These are phyloP conservation scores for Rhizopus microsporus DNA, from an alignment of 371 early-diverging fungal species.

Conservation along the genomic window DNA sequence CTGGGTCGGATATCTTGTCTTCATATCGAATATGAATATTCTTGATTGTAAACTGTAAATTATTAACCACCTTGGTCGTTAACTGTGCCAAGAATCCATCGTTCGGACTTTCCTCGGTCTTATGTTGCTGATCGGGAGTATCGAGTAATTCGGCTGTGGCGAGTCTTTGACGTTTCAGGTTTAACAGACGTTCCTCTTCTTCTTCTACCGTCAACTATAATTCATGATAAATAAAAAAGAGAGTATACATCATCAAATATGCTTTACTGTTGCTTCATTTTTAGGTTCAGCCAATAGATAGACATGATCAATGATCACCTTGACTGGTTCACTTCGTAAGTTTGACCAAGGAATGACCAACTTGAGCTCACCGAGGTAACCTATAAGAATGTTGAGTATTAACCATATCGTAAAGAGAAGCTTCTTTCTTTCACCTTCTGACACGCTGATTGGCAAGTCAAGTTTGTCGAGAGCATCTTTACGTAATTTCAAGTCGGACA, in stretches of 20 bases:
- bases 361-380: slow-evolving; percentile 80
- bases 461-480: slow-evolving; percentile 83
- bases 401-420: not conserved
- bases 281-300: slow-evolving; percentile 76
- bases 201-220: slow-evolving; percentile 58
- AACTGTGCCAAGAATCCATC: slow-evolving; percentile 69
- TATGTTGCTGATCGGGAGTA: slow-evolving; percentile 46
- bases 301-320: slow-evolving; percentile 75
- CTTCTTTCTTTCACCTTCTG: slow-evolving; percentile 60
- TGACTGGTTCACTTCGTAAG: slow-evolving; percentile 82
- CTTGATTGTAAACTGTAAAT: slow-evolving; percentile 83
- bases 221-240: not conserved
- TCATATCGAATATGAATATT: slow-evolving; percentile 89
- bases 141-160: slow-evolving; percentile 76
- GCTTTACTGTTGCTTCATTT: slow-evolving; percentile 49
- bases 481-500: slow-evolving; percentile 74
- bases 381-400: slow-evolving; percentile 25
- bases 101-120: slow-evolving; percentile 51
- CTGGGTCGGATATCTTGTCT: slow-evolving; percentile 68
- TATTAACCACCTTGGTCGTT: slow-evolving; percentile 83
- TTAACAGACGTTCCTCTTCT: slow-evolving; percentile 81
- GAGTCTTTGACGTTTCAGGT: slow-evolving; percentile 80
- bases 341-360: slow-evolving; percentile 89
- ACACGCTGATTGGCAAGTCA: slow-evolving; percentile 81
- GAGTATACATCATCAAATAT: not conserved